Conservation (phyloP, 441 rosid species). For the Biscutella laevigata region DNA sequence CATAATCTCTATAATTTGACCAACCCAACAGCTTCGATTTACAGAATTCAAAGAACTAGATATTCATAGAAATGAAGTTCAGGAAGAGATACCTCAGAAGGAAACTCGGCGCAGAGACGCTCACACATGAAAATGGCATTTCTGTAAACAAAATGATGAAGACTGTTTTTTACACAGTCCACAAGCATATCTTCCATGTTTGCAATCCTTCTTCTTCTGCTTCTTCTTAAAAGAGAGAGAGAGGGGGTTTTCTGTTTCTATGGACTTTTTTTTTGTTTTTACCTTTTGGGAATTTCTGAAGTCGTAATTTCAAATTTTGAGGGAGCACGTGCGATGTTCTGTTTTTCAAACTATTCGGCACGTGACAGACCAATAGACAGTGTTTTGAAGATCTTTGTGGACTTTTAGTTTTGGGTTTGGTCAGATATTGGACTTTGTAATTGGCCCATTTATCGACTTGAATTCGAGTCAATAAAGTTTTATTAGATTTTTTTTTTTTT, state of each 20-base stretch:
- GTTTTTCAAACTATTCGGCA: conserved; percentile 34
- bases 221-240: conserved; percentile 18
- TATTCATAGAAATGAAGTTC: background rate
- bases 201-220: conserved; percentile 19
- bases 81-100: conserved; percentile 56
- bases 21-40: conserved; percentile 9
- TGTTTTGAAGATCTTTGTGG: background rate
- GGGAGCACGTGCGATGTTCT: conserved; percentile 42
- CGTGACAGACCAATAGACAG: conserved; percentile 28
- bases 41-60: background rate
- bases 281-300: conserved; percentile 15
- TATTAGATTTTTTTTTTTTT: too few species aligned
- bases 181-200: conserved; percentile 82
- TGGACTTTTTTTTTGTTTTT: background rate
- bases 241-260: conserved; percentile 28
- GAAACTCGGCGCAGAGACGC: conserved; percentile 93
- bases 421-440: conserved; percentile 1
- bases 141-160: conserved; percentile 64
- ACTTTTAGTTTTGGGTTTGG: background rate
- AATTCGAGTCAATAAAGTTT: too few species aligned
- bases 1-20: background rate
- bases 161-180: conserved; percentile 74
- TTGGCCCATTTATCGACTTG: too few species aligned
- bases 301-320: conserved; percentile 38
- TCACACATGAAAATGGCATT: conserved; percentile 95